phyloP scores from a whole-genome alignment of 2,329 filamentous ascomycete genomes.

The Magnaporthiopsis incrustans region DNA sequence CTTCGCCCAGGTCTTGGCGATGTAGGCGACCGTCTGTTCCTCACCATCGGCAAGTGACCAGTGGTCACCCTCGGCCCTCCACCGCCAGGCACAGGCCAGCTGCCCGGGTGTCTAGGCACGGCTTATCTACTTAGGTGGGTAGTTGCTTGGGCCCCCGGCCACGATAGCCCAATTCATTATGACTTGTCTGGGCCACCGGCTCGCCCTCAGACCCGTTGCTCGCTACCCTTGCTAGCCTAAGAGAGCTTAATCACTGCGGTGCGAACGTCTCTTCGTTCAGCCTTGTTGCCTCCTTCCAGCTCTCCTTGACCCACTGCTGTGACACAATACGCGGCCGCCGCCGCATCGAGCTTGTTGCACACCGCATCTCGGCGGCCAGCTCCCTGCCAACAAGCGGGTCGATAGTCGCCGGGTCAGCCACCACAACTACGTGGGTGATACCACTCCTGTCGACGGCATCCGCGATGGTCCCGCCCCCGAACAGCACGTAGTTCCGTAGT shows the following conservation, averaged over 20 bases:
- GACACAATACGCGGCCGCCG: constrained; percentile 62
- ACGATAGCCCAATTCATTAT: neutral
- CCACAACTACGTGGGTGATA: constrained; percentile 68
- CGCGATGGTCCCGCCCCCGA: constrained; percentile 57
- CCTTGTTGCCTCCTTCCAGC: constrained; percentile 70
- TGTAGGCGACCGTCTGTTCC: constrained; percentile 80
- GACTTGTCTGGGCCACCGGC: no score
- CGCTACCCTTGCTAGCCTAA: neutral
- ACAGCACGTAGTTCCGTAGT: constrained; percentile 52
- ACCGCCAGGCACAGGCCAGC: no score
- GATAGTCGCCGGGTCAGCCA: constrained; percentile 25
- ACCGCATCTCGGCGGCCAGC: constrained; percentile 35
- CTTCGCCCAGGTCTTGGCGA: constrained; percentile 85
- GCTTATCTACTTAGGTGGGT: neutral
- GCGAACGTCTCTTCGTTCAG: constrained; percentile 67
- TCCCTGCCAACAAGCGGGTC: constrained; percentile 26
- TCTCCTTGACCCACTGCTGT: constrained; percentile 65
- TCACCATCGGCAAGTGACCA: constrained; percentile 75
- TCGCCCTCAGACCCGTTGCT: neutral
- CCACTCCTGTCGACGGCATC: constrained; percentile 39
- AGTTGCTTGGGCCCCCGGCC: neutral
- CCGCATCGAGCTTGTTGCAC: constrained; percentile 34
- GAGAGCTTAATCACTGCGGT: constrained; percentile 14
- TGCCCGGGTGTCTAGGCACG: neutral
- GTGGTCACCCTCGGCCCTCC: neutral